Evolutionary conservation across 306 rosid species (phyloP).

Genomic region (Phaseolus lunatus): DNA sequence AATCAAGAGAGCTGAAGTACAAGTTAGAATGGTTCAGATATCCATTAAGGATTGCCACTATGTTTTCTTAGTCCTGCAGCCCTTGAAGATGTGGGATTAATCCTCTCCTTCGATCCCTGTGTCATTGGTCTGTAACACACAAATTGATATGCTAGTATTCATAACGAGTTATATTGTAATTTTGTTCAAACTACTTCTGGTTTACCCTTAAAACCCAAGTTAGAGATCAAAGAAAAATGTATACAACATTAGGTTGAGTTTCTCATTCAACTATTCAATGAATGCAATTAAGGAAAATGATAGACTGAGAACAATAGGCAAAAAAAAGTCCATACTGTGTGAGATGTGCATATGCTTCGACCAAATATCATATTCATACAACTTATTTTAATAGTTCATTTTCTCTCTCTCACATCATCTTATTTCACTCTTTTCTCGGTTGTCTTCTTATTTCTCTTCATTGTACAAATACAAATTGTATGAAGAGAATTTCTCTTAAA

Average conservation of each 20-base stretch:
- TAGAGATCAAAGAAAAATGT: neutral
- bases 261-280: too few relatives aligned
- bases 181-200: neutral
- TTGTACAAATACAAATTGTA: neutral
- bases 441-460: neutral
- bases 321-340: conserved; percentile 1
- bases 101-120: conserved; percentile 26
- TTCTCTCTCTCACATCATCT: neutral
- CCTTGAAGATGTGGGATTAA: conserved; percentile 9
- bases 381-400: neutral
- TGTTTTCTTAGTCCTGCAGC: conserved; percentile 28
- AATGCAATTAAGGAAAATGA: neutral
- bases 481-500: neutral
- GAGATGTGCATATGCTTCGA: neutral
- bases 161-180: conserved; percentile 13
- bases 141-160: conserved; percentile 27
- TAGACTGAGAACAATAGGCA: neutral
- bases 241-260: conserved; percentile 12
- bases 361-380: neutral
- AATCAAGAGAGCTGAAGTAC: conserved; percentile 35
- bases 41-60: conserved; percentile 8
- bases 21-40: conserved; percentile 36
- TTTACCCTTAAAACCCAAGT: conserved; percentile 16
- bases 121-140: conserved; percentile 54
- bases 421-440: neutral